Conservation (phyloP, 202 grass and related monocot genomes). For the Saccharum hybrid region DNA sequence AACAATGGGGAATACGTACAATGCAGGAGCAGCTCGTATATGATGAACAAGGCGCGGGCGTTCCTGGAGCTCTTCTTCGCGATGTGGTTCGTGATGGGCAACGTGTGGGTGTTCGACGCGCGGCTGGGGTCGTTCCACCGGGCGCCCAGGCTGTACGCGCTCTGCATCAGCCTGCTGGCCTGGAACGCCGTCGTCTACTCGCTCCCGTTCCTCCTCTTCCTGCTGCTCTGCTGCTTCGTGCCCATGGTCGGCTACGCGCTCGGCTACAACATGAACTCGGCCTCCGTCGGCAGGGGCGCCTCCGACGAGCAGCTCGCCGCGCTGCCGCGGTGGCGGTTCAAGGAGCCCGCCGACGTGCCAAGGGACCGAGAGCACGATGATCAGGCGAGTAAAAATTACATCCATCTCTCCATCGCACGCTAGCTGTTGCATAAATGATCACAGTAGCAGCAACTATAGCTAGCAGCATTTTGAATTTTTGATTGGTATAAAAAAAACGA, state of each 20-base stretch:
- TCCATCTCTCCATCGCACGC: neutral
- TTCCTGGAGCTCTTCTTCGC: slow-evolving; percentile 98
- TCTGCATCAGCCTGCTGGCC: slow-evolving; percentile 77
- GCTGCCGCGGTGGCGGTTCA: slow-evolving; percentile 78
- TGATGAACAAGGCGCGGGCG: slow-evolving; percentile 85
- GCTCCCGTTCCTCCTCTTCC: slow-evolving; percentile 93
- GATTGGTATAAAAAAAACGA: neutral
- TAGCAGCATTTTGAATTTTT: neutral
- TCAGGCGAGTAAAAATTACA: slow-evolving; percentile 45
- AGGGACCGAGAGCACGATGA: slow-evolving; percentile 48
- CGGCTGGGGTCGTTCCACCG: slow-evolving; percentile 71
- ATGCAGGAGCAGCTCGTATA: slow-evolving; percentile 60
- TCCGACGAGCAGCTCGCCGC: slow-evolving; percentile 85
- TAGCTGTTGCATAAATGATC: neutral
- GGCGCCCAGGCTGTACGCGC: slow-evolving; percentile 75
- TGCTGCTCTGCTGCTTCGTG: slow-evolving; percentile 95
- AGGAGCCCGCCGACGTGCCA: slow-evolving; percentile 50
- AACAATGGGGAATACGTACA: neutral
- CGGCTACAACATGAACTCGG: slow-evolving; percentile 94
- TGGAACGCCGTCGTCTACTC: slow-evolving; percentile 96
- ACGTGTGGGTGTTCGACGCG: slow-evolving; percentile 98
- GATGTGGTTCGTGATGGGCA: slow-evolving; percentile 99
- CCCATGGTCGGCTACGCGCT: slow-evolving; percentile 73
- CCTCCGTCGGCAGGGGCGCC: slow-evolving; percentile 70
- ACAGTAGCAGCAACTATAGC: neutral